A percentile compares a stretch with the other conserved stretches of the same genome.
Conservation (phyloP, 805 yeast species). For the Peterozyma toletana region DNA sequence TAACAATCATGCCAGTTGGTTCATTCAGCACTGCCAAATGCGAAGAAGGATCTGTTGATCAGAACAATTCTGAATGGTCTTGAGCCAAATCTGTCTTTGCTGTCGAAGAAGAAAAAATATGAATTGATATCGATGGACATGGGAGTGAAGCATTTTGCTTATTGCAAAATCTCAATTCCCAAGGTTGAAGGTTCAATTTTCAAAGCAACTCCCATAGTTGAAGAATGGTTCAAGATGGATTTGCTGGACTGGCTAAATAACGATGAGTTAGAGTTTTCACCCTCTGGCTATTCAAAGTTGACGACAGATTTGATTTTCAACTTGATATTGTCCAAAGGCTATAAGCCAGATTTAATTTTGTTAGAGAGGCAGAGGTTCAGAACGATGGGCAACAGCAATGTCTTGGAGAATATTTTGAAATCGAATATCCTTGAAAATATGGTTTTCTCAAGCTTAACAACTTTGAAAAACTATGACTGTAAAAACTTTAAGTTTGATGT, state of each 20-base stretch:
- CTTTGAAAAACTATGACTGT: conserved; percentile 8
- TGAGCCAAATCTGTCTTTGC: too few relatives aligned
- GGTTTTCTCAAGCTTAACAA: conserved; percentile 21
- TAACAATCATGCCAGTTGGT: not conserved
- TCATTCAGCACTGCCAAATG: too few relatives aligned
- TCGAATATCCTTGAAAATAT: conserved; percentile 50
- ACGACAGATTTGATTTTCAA: conserved; percentile 13
- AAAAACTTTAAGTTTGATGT: conserved; percentile 8
- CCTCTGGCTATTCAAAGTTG: conserved; percentile 18
- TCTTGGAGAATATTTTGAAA: conserved; percentile 43
- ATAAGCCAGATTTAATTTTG: conserved; percentile 32
- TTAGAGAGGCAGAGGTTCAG: conserved; percentile 54
- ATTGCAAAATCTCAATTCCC: conserved; percentile 14
- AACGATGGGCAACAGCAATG: conserved; percentile 34
- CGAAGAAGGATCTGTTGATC: too few relatives aligned
- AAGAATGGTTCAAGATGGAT: conserved; percentile 26
- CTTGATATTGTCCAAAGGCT: conserved; percentile 9
- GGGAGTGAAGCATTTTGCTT: conserved; percentile 26
- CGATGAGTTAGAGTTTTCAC: conserved; percentile 15
- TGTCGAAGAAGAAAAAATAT: conserved; percentile 3
- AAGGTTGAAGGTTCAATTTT: not conserved
- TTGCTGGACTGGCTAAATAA: conserved; percentile 15
- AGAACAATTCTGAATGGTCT: too few relatives aligned
- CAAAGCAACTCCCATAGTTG: conserved; percentile 11
- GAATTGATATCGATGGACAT: conserved; percentile 22